Conservation (phyloP, 108 stramenopile genomes). For the Nitzschia sp. region DNA sequence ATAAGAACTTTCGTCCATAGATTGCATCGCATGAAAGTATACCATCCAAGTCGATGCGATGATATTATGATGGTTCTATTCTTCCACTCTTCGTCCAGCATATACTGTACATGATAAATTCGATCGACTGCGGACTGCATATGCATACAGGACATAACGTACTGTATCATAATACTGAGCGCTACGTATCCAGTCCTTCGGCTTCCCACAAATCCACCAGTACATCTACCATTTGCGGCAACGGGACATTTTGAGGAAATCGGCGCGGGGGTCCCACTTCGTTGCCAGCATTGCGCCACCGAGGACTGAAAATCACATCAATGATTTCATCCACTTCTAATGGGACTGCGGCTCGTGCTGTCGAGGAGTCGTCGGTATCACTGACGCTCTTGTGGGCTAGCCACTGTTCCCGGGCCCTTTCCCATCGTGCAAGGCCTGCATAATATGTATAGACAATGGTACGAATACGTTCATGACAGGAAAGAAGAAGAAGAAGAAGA, state of each 20-base stretch:
- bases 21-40: too few relatives aligned
- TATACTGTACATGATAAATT: too few relatives aligned
- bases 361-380: slow-evolving; percentile 13
- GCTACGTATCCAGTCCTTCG: slow-evolving; percentile 76
- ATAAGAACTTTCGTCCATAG: too few relatives aligned
- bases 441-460: too few relatives aligned
- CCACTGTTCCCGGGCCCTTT: slow-evolving; percentile 51
- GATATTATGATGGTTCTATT: too few relatives aligned
- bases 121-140: too few relatives aligned
- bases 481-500: not conserved
- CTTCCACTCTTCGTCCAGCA: too few relatives aligned
- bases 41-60: too few relatives aligned
- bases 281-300: slow-evolving; percentile 51
- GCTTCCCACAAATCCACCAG: slow-evolving; percentile 86
- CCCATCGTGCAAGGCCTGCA: slow-evolving; percentile 53
- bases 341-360: slow-evolving; percentile 30
- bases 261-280: slow-evolving; percentile 25
- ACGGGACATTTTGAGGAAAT: slow-evolving; percentile 67
- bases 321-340: slow-evolving; percentile 81
- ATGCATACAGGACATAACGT: too few relatives aligned
- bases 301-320: slow-evolving; percentile 68
- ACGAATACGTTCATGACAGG: not conserved
- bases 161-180: too few relatives aligned
- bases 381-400: slow-evolving; percentile 17
- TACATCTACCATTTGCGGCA: slow-evolving; percentile 85